Conservation (phyloP, 768 basidiomycete species). For the Phylloporus sp. region DNA sequence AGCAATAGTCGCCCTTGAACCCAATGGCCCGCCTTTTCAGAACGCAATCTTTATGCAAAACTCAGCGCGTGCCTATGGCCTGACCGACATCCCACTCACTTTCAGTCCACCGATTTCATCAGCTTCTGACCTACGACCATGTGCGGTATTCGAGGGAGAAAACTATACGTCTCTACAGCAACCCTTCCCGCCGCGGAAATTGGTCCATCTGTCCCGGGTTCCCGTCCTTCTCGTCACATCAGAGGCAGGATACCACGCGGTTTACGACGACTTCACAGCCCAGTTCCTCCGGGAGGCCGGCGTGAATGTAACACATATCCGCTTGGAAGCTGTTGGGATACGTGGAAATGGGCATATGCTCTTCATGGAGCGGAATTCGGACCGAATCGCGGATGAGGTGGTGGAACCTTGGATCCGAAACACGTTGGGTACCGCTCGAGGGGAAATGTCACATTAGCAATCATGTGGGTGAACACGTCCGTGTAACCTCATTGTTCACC, state of each 20-base stretch:
- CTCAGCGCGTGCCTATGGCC: slow-evolving; percentile 40
- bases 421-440: slow-evolving; percentile 6
- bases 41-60: slow-evolving; percentile 34
- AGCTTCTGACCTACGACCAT: slow-evolving; percentile 33
- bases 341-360: slow-evolving; percentile 53
- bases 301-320: slow-evolving; percentile 39
- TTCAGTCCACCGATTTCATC: slow-evolving; percentile 40
- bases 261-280: slow-evolving; percentile 45
- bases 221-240: slow-evolving; percentile 47
- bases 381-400: slow-evolving; percentile 39
- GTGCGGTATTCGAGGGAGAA: slow-evolving; percentile 21
- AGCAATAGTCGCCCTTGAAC: slow-evolving; percentile 47
- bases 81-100: slow-evolving; percentile 44
- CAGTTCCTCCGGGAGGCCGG: slow-evolving; percentile 42
- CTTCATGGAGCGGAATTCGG: slow-evolving; percentile 49
- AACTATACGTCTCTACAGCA: slow-evolving; percentile 42
- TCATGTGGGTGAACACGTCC: not conserved
- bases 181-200: slow-evolving; percentile 36
- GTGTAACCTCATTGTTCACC: not conserved
- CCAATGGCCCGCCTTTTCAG: slow-evolving; percentile 46
- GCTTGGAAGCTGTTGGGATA: slow-evolving; percentile 40
- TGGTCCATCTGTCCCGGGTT: slow-evolving; percentile 39
- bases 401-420: slow-evolving; percentile 37
- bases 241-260: slow-evolving; percentile 45
- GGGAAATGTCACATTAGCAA: not conserved